These are phyloP conservation scores for Aspergillus sp. DNA, from an alignment of 2,329 filamentous ascomycete genomes.

Conservation along the genomic window DNA sequence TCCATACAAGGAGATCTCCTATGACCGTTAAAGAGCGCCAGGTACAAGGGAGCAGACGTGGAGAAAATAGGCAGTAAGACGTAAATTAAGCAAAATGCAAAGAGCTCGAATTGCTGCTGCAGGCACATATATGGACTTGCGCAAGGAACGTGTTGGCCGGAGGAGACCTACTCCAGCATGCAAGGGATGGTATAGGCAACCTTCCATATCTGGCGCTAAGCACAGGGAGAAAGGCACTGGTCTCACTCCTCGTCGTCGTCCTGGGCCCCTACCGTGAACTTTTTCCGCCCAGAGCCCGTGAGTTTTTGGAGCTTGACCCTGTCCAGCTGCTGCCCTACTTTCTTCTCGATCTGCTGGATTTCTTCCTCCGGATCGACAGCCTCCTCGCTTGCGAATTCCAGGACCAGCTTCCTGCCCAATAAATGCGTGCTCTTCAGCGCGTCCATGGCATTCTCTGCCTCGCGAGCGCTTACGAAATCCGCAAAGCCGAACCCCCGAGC, in stretches of 20 bases:
- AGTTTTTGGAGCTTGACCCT: constrained; percentile 85
- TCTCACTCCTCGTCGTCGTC: constrained; percentile 50
- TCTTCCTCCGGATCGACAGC: constrained; percentile 88
- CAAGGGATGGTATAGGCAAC: constrained; percentile 24
- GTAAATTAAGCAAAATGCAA: no score
- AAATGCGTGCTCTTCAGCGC: constrained; percentile 88
- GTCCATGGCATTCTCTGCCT: constrained; percentile 84
- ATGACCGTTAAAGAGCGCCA: no score
- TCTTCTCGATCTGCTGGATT: constrained; percentile 94
- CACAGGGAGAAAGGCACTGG: constrained; percentile 23
- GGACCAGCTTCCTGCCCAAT: constrained; percentile 75
- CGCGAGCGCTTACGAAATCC: constrained; percentile 82
- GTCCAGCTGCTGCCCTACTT: constrained; percentile 81
- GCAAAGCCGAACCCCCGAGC: constrained; percentile 94
- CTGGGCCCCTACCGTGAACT: constrained; percentile 69
- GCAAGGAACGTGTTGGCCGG: constrained; percentile 28
- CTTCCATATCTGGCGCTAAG: constrained; percentile 18
- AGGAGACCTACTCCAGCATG: constrained; percentile 14
- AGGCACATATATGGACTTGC: no score
- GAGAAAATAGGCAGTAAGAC: no score
- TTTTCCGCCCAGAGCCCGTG: constrained; percentile 70
- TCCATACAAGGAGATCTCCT: no score
- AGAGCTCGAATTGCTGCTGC: no score
- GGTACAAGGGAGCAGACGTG: constrained; percentile 5
- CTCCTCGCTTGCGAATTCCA: constrained; percentile 86